Conservation (phyloP, 345 rosid species). For the Carallia pectinifolia region DNA sequence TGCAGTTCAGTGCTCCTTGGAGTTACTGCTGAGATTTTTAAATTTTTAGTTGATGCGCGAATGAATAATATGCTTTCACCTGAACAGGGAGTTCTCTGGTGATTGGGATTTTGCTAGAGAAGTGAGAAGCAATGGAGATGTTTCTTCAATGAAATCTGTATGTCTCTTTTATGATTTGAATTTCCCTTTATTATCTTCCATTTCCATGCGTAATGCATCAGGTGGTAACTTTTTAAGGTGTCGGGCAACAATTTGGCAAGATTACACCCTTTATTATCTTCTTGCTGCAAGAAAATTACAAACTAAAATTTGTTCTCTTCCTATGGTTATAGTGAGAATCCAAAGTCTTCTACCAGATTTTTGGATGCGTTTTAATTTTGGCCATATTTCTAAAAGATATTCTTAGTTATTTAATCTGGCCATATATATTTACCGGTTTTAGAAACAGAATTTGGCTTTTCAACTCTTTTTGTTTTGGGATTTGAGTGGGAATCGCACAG, state of each 20-base stretch:
- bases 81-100: slow-evolving; percentile 61
- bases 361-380: no score
- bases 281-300: not conserved
- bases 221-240: slow-evolving; percentile 1
- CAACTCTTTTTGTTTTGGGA: no score
- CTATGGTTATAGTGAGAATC: no score
- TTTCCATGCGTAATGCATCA: slow-evolving; percentile 6
- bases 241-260: slow-evolving; percentile 4
- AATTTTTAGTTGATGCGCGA: no score
- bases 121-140: slow-evolving; percentile 52
- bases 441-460: no score
- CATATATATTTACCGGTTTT: no score
- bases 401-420: no score
- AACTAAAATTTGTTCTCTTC: not conserved
- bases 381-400: no score
- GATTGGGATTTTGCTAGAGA: slow-evolving; percentile 70
- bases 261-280: not conserved
- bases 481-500: no score
- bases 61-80: not conserved
- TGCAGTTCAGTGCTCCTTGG: no score
- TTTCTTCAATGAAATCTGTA: slow-evolving; percentile 56
- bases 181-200: slow-evolving; percentile 2
- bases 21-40: no score
- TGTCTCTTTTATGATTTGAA: slow-evolving; percentile 29
- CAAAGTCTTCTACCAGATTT: no score